phyloP scores from a whole-genome alignment of 2,329 filamentous ascomycete species.

The Venturia nashicola region DNA sequence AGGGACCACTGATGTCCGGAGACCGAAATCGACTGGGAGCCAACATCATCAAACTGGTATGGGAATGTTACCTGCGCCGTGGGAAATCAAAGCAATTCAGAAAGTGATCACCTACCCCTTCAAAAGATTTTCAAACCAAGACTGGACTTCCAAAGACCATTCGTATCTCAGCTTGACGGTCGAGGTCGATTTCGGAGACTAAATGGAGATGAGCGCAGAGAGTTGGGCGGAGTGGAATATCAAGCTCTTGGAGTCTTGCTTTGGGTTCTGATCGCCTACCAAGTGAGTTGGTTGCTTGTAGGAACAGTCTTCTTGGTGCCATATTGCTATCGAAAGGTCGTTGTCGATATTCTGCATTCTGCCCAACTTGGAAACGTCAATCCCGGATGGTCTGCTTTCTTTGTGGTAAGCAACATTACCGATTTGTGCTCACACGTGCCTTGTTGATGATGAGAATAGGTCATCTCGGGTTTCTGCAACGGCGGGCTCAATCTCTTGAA shows the following conservation, averaged over 20 bases:
- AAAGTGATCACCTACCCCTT: slow-evolving; percentile 16
- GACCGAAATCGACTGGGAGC: slow-evolving; percentile 13
- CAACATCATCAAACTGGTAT: slow-evolving; percentile 19
- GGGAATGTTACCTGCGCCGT: slow-evolving; percentile 20
- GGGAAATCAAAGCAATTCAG: slow-evolving; percentile 18
- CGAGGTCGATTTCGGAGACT: slow-evolving; percentile 23
- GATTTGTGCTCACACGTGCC: no score
- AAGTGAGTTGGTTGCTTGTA: slow-evolving; percentile 19
- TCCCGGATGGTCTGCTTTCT: slow-evolving; percentile 19
- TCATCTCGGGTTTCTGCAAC: slow-evolving; percentile 18
- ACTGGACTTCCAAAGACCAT: slow-evolving; percentile 16
- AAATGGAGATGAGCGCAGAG: slow-evolving; percentile 28
- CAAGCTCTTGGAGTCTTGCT: slow-evolving; percentile 17
- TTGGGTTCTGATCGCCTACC: slow-evolving; percentile 15
- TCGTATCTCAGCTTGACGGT: slow-evolving; percentile 18
- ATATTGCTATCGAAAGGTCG: slow-evolving; percentile 11
- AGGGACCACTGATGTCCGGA: background rate
- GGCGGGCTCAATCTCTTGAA: slow-evolving; percentile 21
- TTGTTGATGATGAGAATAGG: background rate
- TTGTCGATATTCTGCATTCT: slow-evolving; percentile 8
- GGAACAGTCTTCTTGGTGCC: slow-evolving; percentile 13
- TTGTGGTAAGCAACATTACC: slow-evolving; percentile 13
- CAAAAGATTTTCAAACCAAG: slow-evolving; percentile 13
- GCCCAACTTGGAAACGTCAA: slow-evolving; percentile 17
- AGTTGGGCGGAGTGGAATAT: slow-evolving; percentile 32